These are phyloP conservation scores for Sphagnurus paluster DNA, from an alignment of 1,284 basidiomycete species.

Conservation along the genomic window DNA sequence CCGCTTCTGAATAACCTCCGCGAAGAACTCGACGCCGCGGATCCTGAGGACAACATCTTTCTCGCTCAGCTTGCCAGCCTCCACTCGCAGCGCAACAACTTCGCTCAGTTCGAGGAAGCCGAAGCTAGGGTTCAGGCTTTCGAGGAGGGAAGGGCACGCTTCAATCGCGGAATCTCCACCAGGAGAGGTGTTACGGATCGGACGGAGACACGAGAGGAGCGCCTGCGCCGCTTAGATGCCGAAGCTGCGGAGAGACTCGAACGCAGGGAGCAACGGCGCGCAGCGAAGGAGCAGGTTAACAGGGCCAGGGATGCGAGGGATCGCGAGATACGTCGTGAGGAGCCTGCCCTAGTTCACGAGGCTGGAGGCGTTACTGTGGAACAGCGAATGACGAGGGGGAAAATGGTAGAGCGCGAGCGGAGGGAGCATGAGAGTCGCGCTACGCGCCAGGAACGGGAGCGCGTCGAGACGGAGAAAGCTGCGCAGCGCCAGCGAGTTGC, in stretches of 20 bases:
- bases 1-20: conserved; percentile 2
- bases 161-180: too few relatives aligned
- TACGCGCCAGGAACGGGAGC: neutral
- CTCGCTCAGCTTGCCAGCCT: conserved; percentile 13
- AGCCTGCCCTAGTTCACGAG: neutral
- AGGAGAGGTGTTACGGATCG: neutral
- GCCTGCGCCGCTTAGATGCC: neutral
- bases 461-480: conserved; percentile 1
- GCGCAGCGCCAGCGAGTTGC: neutral
- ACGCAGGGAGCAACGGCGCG: too few relatives aligned
- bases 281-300: neutral
- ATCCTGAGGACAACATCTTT: conserved; percentile 16
- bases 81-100: conserved; percentile 3
- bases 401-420: neutral
- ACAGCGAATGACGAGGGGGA: neutral
- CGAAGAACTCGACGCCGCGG: neutral
- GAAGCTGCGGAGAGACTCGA: neutral
- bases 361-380: neutral
- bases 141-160: too few relatives aligned
- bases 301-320: neutral
- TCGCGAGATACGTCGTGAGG: conserved; percentile 4
- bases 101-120: conserved; percentile 8
- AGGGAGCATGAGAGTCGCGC: conserved; percentile 3
- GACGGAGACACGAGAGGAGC: neutral
- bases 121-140: too few relatives aligned